Conservation (phyloP, 179 eudicot genomes). For the Amaranthus tricolor region DNA sequence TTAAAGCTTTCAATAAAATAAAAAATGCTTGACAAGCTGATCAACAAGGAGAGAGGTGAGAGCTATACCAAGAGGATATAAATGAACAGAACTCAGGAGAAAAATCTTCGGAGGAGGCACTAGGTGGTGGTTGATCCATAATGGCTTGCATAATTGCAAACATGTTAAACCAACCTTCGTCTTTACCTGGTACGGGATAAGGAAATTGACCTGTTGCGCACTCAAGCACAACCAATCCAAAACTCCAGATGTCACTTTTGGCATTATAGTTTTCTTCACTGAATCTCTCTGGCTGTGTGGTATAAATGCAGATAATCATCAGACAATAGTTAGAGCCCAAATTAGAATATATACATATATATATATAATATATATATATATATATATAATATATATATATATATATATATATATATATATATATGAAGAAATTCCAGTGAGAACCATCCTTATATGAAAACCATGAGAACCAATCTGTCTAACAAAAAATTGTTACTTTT, state of each 20-base stretch:
- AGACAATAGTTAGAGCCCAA: slow-evolving; percentile 3
- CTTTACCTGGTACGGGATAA: slow-evolving; percentile 64
- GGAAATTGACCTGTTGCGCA: slow-evolving; percentile 89
- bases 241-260: slow-evolving; percentile 96
- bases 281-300: slow-evolving; percentile 89
- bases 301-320: slow-evolving; percentile 8
- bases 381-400: too few relatives aligned
- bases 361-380: too few relatives aligned
- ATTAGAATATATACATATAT: background rate
- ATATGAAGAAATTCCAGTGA: too few relatives aligned
- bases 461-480: too few relatives aligned
- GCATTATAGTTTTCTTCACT: slow-evolving; percentile 55
- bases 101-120: slow-evolving; percentile 69
- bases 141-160: slow-evolving; percentile 86
- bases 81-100: slow-evolving; percentile 93
- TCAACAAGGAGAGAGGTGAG: background rate
- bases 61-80: slow-evolving; percentile 74
- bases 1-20: too few relatives aligned
- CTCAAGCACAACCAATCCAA: slow-evolving; percentile 87
- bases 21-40: too few relatives aligned
- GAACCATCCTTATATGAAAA: too few relatives aligned
- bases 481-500: too few relatives aligned
- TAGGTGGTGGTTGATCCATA: slow-evolving; percentile 79
- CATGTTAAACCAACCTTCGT: slow-evolving; percentile 59
- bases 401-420: too few relatives aligned